These are phyloP conservation scores for Lentinula sp. DNA, from an alignment of 768 basidiomycete species.

Conservation along the genomic window DNA sequence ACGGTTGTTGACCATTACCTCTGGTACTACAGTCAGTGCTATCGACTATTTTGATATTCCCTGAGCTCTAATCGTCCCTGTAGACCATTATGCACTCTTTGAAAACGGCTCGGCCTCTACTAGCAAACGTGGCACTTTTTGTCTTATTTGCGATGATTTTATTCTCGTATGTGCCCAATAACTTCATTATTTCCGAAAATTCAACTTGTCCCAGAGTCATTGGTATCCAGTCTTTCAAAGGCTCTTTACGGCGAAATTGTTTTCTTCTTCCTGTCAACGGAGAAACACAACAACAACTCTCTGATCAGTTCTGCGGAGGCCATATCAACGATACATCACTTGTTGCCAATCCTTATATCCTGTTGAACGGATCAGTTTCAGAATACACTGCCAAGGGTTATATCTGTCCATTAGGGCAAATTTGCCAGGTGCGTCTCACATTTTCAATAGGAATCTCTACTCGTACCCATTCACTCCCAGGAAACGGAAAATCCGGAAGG, in stretches of 20 bases:
- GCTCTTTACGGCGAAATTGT: slow-evolving; percentile 68
- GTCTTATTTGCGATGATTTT: slow-evolving; percentile 84
- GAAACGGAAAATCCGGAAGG: slow-evolving; percentile 60
- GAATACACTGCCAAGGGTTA: slow-evolving; percentile 61
- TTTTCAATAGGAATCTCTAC: background rate
- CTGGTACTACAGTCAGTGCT: slow-evolving; percentile 78
- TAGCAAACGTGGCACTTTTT: slow-evolving; percentile 87
- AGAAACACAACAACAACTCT: slow-evolving; percentile 37
- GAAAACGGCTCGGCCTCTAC: slow-evolving; percentile 84
- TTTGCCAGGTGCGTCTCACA: slow-evolving; percentile 56
- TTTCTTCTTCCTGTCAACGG: slow-evolving; percentile 49
- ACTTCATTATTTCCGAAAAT: background rate
- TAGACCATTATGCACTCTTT: slow-evolving; percentile 88
- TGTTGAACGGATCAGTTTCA: slow-evolving; percentile 27
- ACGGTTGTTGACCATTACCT: slow-evolving; percentile 79
- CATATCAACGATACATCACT: slow-evolving; percentile 58
- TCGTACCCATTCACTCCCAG: slow-evolving; percentile 23
- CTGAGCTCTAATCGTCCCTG: background rate
- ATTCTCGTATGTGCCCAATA: slow-evolving; percentile 61
- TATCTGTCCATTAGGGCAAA: slow-evolving; percentile 82
- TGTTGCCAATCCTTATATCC: slow-evolving; percentile 34
- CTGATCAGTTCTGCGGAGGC: slow-evolving; percentile 72
- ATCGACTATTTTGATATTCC: background rate
- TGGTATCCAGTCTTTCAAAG: slow-evolving; percentile 91
- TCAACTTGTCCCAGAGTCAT: slow-evolving; percentile 53